Conservation (phyloP, 2,329 filamentous ascomycete genomes). For the Ophiostoma pallidulum region DNA sequence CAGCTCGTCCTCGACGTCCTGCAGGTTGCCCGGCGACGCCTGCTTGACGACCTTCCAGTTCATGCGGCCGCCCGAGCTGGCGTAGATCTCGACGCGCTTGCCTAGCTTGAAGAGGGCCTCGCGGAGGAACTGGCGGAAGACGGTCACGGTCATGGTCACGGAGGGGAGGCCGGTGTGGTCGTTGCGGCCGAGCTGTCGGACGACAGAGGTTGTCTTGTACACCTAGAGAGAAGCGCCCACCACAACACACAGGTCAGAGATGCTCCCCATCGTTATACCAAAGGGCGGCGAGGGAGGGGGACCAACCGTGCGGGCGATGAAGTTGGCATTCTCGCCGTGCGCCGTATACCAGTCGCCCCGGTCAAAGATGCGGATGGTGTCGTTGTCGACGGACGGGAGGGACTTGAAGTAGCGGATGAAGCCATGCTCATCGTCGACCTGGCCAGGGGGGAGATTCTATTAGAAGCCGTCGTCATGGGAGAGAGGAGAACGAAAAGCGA, state of each 20-base stretch:
- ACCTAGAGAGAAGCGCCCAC: constrained; percentile 44
- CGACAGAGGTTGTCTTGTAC: constrained; percentile 95
- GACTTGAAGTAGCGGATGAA: constrained; percentile 96
- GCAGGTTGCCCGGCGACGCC: constrained; percentile 89
- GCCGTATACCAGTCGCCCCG: constrained; percentile 92
- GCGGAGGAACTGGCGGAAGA: constrained; percentile 89
- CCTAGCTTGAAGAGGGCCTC: constrained; percentile 88
- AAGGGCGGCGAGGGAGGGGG: too few species aligned
- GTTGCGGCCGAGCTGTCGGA: constrained; percentile 77
- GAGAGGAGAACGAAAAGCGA: not conserved
- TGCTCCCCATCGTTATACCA: too few species aligned
- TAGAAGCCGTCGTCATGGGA: not conserved
- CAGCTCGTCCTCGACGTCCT: constrained; percentile 93
- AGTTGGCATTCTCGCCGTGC: constrained; percentile 76
- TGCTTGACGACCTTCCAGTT: constrained; percentile 90
- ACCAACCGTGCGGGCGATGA: constrained; percentile 66
- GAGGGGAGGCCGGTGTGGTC: constrained; percentile 80
- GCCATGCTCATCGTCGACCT: constrained; percentile 93
- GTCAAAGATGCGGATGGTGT: constrained; percentile 85
- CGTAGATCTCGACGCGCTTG: constrained; percentile 86
- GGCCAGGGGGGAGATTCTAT: not conserved
- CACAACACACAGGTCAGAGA: too few species aligned
- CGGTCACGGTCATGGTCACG: constrained; percentile 89
- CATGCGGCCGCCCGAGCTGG: constrained; percentile 64
- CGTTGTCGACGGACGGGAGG: constrained; percentile 59